Evolutionary conservation across 169 alveolate genomes (phyloP), one percentile per base, ranked within the genome.

Genomic region (Plasmodium vivax): DNA sequence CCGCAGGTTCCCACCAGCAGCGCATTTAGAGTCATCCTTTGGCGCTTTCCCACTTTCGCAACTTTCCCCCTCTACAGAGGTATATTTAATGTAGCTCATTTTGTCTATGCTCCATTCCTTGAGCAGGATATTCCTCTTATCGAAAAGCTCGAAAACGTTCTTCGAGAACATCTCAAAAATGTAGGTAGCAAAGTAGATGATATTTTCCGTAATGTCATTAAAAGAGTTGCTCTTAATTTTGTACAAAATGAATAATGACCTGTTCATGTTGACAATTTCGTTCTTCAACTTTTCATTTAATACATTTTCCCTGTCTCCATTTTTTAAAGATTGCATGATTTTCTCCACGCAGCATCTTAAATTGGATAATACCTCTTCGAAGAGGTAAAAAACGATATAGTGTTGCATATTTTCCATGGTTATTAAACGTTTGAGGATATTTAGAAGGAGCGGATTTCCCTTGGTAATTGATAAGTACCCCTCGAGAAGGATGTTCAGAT

Each of bases 141-240:
- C 90, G 82, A 23, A 7, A 32, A 90, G 73, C 32, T 90, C 94
- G 54, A 79, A 80, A 38, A 90, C 73, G 71, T 80, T 80, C 82
- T 38, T 58, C 72, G 94, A 79, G 80, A 90, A 90, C 45, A 90
- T 68, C 72, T 90, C 94, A 90, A 90, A 90, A 38, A 90, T 58
- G 75, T 90, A 90, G n/a, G 94, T 80, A n/a, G 94, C 43, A 90
- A 90, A 90, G 30, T 80, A 90, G 3, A 90, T 80, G n/a, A 90
- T 80, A 90, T 90, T 79, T 80, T 90, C 84, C 3, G 90, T 80
- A 14, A 80, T 56, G 54, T 90, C 83, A 68, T 90, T 45, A 45
- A 62, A 32, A 5, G 90, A 36, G 62, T 90, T 23, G 4, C 41
- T 45, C 32, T 68, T 81, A n/a, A 90, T 73, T 90, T 79, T 90